phyloP scores from a whole-genome alignment of 1,139 yeast species.

The Suhomyces terraborum region DNA sequence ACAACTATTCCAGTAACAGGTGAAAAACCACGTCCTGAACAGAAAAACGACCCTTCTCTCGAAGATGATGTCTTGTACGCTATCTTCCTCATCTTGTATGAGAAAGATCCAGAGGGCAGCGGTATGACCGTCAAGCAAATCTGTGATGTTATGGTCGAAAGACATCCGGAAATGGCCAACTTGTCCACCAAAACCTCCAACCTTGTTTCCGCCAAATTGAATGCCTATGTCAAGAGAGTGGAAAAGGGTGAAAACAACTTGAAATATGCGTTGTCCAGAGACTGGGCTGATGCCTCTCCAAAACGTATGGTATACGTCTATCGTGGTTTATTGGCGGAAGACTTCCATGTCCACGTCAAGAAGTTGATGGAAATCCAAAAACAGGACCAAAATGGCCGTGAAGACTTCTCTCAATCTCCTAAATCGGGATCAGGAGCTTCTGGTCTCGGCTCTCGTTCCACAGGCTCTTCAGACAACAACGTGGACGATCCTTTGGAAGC shows the following conservation, averaged over 20 bases:
- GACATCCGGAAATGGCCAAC: conserved; percentile 81
- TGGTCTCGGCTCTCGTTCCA: conserved; percentile 2
- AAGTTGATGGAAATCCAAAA: conserved; percentile 50
- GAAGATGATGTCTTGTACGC: conserved; percentile 78
- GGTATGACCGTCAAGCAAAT: conserved; percentile 88
- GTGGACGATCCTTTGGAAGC: conserved; percentile 30
- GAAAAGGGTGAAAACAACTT: conserved; percentile 76
- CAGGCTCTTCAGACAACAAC: conserved; percentile 3
- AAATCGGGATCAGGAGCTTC: conserved; percentile 13
- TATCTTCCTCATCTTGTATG: conserved; percentile 68
- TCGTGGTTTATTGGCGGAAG: conserved; percentile 72
- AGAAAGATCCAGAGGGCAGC: conserved; percentile 62
- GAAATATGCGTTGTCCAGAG: conserved; percentile 74
- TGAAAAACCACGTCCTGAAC: conserved; percentile 71
- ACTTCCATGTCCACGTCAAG: conserved; percentile 69
- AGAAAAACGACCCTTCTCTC: conserved; percentile 58
- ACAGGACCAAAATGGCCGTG: conserved; percentile 15
- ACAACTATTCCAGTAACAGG: conserved; percentile 81
- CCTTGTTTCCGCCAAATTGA: conserved; percentile 75
- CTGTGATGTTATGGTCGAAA: conserved; percentile 69
- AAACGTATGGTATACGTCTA: conserved; percentile 86
- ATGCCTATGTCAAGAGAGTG: conserved; percentile 80
- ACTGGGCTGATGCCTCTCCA: conserved; percentile 88
- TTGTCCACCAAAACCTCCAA: conserved; percentile 79
- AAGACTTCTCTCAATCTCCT: conserved; percentile 13